phyloP scores from a whole-genome alignment of 2,329 filamentous ascomycete genomes.

The Sporothrix dimorphospora region DNA sequence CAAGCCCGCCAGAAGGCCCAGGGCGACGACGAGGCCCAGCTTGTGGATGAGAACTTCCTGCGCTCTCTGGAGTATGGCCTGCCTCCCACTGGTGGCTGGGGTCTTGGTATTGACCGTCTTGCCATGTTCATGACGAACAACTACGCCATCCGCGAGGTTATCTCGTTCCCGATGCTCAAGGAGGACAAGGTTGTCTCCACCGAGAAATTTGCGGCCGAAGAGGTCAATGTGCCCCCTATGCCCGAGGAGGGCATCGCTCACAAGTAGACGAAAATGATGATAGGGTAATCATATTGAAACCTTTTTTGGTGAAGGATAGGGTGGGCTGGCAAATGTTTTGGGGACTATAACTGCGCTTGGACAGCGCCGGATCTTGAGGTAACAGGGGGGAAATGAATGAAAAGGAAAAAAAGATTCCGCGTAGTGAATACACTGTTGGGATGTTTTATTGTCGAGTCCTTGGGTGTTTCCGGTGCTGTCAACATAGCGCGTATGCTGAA shows the following conservation, averaged over 20 bases:
- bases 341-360: not conserved
- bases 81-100: slow-evolving; percentile 94
- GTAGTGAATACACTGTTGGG: not conserved
- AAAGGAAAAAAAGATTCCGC: not conserved
- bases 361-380: not conserved
- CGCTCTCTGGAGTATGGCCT: slow-evolving; percentile 74
- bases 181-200: slow-evolving; percentile 62
- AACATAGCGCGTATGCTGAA: too few species aligned
- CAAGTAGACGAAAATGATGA: slow-evolving; percentile 29
- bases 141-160: slow-evolving; percentile 93
- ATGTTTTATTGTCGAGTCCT: not conserved
- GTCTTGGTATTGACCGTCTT: slow-evolving; percentile 86
- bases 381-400: not conserved
- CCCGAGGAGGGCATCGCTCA: slow-evolving; percentile 43
- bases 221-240: slow-evolving; percentile 40
- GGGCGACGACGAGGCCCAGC: slow-evolving; percentile 95
- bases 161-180: slow-evolving; percentile 99
- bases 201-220: slow-evolving; percentile 51
- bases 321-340: not conserved
- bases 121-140: slow-evolving; percentile 74
- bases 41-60: slow-evolving; percentile 95
- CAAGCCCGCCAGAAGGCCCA: slow-evolving; percentile 94
- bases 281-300: not conserved
- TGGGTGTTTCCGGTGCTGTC: not conserved
- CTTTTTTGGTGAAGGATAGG: not conserved